These are phyloP conservation scores for Ziziphus jujuba DNA, from an alignment of 306 rosid genomes.

Conservation along the genomic window DNA sequence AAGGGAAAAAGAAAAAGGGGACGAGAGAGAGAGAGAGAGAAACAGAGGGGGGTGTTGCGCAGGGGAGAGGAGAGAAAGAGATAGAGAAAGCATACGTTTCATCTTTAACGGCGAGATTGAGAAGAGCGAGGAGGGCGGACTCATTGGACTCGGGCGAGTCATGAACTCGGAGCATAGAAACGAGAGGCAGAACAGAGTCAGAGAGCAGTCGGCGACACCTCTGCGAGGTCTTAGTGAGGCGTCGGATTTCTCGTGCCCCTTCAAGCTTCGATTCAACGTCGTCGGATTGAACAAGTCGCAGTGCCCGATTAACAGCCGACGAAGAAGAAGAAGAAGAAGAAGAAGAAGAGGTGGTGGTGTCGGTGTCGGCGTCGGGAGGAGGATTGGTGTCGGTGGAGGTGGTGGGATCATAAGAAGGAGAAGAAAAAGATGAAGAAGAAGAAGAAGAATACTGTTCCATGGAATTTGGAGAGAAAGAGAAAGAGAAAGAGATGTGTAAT, in stretches of 20 bases:
- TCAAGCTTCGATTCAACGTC: slow-evolving; percentile 47
- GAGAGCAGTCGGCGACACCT: slow-evolving; percentile 86
- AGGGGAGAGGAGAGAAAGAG: background rate
- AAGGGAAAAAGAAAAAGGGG: background rate
- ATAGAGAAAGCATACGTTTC: slow-evolving; percentile 55
- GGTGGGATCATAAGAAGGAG: slow-evolving; percentile 27
- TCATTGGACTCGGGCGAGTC: slow-evolving; percentile 68
- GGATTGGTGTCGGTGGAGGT: slow-evolving; percentile 15
- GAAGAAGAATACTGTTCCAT: slow-evolving; percentile 39
- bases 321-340: slow-evolving; percentile 32
- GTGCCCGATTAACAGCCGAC: slow-evolving; percentile 62
- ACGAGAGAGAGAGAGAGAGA: background rate
- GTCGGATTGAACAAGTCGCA: slow-evolving; percentile 62
- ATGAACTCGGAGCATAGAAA: slow-evolving; percentile 41
- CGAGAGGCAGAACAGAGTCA: slow-evolving; percentile 28
- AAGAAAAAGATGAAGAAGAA: slow-evolving; percentile 20
- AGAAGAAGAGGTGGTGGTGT: background rate
- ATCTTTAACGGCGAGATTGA: slow-evolving; percentile 95
- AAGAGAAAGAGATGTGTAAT: background rate
- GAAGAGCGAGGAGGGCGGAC: slow-evolving; percentile 84
- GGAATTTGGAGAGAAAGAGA: background rate
- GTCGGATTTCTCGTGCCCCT: slow-evolving; percentile 82
- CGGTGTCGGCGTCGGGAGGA: slow-evolving; percentile 30
- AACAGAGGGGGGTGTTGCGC: background rate
- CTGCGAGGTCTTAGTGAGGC: slow-evolving; percentile 86